These are phyloP conservation scores for Zygotorulaspora chibaensis DNA, from an alignment of 805 yeast genomes.

Conservation along the genomic window DNA sequence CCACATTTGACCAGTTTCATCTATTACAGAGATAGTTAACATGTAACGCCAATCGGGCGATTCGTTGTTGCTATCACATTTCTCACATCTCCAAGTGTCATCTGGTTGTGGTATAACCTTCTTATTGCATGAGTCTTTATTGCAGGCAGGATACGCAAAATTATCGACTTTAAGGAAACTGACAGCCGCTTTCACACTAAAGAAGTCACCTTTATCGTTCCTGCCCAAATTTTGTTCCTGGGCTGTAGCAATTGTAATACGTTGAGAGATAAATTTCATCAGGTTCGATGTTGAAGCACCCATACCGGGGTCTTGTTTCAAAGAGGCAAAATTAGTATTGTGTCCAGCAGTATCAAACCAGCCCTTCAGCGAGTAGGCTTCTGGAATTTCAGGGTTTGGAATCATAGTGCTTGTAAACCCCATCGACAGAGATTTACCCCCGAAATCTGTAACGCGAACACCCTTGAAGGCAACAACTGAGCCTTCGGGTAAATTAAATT, in stretches of 20 bases:
- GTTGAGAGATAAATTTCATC: conserved; percentile 44
- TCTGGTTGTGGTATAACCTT: conserved; percentile 72
- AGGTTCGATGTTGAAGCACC: conserved; percentile 34
- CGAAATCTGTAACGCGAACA: conserved; percentile 81
- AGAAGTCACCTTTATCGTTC: conserved; percentile 76
- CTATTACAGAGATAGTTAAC: conserved; percentile 70
- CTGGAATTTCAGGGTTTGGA: conserved; percentile 83
- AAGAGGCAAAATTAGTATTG: conserved; percentile 53
- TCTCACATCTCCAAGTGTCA: conserved; percentile 90
- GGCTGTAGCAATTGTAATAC: conserved; percentile 65
- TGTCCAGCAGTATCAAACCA: conserved; percentile 89
- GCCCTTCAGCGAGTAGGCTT: conserved; percentile 83
- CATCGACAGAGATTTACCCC: conserved; percentile 78
- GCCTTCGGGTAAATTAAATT: conserved; percentile 67
- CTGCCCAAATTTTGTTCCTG: conserved; percentile 65
- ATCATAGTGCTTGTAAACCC: conserved; percentile 72
- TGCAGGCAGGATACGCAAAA: conserved; percentile 88
- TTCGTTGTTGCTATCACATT: conserved; percentile 67
- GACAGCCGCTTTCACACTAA: conserved; percentile 69
- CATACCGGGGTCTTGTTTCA: conserved; percentile 50
- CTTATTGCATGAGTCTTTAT: conserved; percentile 69
- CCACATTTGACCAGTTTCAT: conserved; percentile 81
- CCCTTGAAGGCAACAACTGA: conserved; percentile 91
- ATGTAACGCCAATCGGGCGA: conserved; percentile 78
- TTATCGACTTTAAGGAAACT: conserved; percentile 67